phyloP scores from a whole-genome alignment of 1,284 basidiomycete genomes.

The Trametes hirsuta region DNA sequence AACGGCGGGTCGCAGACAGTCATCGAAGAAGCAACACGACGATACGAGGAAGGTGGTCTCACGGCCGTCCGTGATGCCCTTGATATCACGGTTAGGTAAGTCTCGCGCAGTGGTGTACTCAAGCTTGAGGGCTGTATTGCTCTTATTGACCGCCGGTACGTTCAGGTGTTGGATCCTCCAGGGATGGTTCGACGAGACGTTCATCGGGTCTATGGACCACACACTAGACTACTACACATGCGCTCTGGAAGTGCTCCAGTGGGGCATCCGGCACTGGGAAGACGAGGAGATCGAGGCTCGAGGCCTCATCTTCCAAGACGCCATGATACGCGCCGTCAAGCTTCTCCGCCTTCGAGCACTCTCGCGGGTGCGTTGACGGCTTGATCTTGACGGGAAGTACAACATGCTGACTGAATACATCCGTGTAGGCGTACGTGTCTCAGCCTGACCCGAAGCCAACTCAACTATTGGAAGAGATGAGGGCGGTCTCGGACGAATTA shows the following conservation, averaged over 20 bases:
- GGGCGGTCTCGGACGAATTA: conserved; percentile 32
- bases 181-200: conserved; percentile 33
- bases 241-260: conserved; percentile 41
- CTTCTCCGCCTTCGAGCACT: conserved; percentile 34
- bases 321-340: conserved; percentile 36
- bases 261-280: conserved; percentile 41
- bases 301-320: conserved; percentile 36
- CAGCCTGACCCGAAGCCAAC: conserved; percentile 2
- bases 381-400: neutral
- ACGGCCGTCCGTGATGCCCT: too few relatives aligned
- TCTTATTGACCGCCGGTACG: neutral
- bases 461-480: conserved; percentile 31
- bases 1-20: too few relatives aligned
- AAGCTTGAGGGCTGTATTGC: neutral
- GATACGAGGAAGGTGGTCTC: too few relatives aligned
- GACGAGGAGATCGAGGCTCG: conserved; percentile 33
- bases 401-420: neutral
- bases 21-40: too few relatives aligned
- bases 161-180: conserved; percentile 41
- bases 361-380: conserved; percentile 32
- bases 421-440: neutral
- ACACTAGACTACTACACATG: neutral
- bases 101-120: neutral
- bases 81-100: too few relatives aligned
- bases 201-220: neutral